Evolutionary conservation across 768 basidiomycete species (phyloP), one percentile per base, ranked within the genome.

Genomic region (Rhodosporidiobolus odoratus): DNA sequence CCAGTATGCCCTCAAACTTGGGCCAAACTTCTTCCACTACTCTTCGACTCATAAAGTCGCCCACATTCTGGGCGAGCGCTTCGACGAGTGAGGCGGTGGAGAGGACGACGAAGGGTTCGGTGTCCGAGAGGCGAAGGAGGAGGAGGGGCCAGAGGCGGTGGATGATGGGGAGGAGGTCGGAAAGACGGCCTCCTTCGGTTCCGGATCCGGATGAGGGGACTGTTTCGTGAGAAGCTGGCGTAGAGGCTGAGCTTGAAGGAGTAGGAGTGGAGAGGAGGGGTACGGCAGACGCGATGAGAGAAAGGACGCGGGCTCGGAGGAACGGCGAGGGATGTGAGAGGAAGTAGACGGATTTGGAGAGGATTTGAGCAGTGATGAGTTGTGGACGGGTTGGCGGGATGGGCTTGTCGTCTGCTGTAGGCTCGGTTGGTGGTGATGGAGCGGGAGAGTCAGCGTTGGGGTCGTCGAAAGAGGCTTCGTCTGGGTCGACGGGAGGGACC

Each of bases 1-100:
- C 82, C n/a, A n/a, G n/a, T n/a, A n/a, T n/a, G n/a, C n/a, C n/a
- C n/a, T n/a, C n/a, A 77, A 95, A 90, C 50, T 84, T 85, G 1
- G 95, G 95, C 94, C 95, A 98, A 27, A 92, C 84, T 72, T 97
- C 90, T 73, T 96, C 91, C 86, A 93, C 89, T 40, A 98, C 84
- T 64, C 89, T 83, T 41, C 86, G 83, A 58, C 84, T 84, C 90
- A 98, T 94, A 80, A 91, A 96, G 63, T 85, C 85, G 34, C 94
- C 96, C 35, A 87, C 85, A 73, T 90, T 83, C 45, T 77, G 80
- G 0, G 86, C 85, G 47, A 99, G 82, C 1, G 85, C 80, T 73
- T 90, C 89, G n/a, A 97, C 81, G 53, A 96, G 81, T 6, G 80
- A 81, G 2, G 89, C 87, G 1, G 91, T 88, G 32, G 89, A 88